These are phyloP conservation scores for Castanospermum australe DNA, from an alignment of 306 rosid genomes.

Conservation along the genomic window DNA sequence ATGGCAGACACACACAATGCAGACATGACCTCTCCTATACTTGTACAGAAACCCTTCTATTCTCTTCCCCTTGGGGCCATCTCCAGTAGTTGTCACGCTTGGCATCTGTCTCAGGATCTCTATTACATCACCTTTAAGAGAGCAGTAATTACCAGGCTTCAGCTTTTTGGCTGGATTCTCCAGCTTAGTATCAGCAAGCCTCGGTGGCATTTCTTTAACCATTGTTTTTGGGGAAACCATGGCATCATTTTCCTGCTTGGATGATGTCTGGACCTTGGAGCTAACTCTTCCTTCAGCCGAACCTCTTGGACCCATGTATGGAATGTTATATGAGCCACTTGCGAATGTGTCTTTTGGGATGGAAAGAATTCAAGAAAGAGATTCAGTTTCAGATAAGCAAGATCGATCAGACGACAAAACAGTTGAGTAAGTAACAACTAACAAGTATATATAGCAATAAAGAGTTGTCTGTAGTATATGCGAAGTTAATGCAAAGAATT, in stretches of 20 bases:
- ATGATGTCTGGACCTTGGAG: neutral
- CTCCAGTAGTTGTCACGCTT: conserved; percentile 52
- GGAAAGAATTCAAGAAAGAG: neutral
- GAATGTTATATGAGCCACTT: neutral
- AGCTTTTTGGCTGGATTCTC: conserved; percentile 34
- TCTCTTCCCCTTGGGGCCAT: conserved; percentile 60
- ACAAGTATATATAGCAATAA: neutral
- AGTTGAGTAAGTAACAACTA: too few species aligned
- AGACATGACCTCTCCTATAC: conserved; percentile 50
- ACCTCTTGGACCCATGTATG: neutral
- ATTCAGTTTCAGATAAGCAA: neutral
- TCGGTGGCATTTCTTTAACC: neutral
- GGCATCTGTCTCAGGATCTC: conserved; percentile 56
- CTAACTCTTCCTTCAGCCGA: neutral
- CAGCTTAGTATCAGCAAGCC: neutral
- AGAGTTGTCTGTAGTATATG: neutral
- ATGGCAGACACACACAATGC: conserved; percentile 71
- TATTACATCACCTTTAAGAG: conserved; percentile 32
- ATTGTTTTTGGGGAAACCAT: neutral
- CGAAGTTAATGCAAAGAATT: neutral
- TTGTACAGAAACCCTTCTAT: conserved; percentile 63
- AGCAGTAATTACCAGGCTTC: conserved; percentile 29
- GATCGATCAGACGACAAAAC: conserved; percentile 1
- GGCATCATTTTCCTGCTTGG: neutral
- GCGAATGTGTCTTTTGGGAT: neutral